A percentile compares a stretch with the other conserved stretches of the same genome.
phyloP scores from a whole-genome alignment of 768 basidiomycete genomes.

The Mycena haematopus region DNA sequence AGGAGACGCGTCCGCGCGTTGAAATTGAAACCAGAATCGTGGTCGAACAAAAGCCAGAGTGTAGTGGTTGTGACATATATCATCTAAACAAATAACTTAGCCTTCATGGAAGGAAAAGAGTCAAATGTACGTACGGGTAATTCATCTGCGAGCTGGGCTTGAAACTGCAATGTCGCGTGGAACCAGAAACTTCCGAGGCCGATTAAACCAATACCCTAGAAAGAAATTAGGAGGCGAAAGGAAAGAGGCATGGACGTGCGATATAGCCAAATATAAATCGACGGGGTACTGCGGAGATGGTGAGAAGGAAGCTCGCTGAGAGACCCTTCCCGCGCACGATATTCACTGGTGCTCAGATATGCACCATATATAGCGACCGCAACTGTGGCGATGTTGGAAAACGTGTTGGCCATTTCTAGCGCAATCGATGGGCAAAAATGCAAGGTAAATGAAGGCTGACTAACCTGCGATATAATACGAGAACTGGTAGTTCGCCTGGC shows the following conservation, averaged over 20 bases:
- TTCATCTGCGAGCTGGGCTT: slow-evolving; percentile 83
- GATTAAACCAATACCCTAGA: slow-evolving; percentile 69
- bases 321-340: slow-evolving; percentile 1
- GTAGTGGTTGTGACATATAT: slow-evolving; percentile 71
- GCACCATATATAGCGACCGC: slow-evolving; percentile 57
- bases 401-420: slow-evolving; percentile 74
- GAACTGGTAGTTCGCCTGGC: slow-evolving; percentile 78
- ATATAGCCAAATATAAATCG: slow-evolving; percentile 51
- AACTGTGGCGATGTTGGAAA: slow-evolving; percentile 73
- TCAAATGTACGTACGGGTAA: slow-evolving; percentile 68
- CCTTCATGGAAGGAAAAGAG: no score
- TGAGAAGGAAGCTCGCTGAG: slow-evolving; percentile 30
- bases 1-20: slow-evolving; percentile 46
- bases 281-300: slow-evolving; percentile 42
- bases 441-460: background rate
- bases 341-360: slow-evolving; percentile 26
- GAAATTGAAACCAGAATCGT: slow-evolving; percentile 54
- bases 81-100: slow-evolving; percentile 45
- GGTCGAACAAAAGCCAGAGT: slow-evolving; percentile 66
- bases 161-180: slow-evolving; percentile 77
- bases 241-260: slow-evolving; percentile 35
- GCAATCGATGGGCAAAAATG: background rate
- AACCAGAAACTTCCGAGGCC: slow-evolving; percentile 83
- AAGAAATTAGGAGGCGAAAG: slow-evolving; percentile 2
- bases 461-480: slow-evolving; percentile 68